A percentile compares a stretch with the other conserved stretches of the same genome.
These are phyloP conservation scores for Fibroporia radiculosa DNA, from an alignment of 768 basidiomycete genomes.

Conservation along the genomic window DNA sequence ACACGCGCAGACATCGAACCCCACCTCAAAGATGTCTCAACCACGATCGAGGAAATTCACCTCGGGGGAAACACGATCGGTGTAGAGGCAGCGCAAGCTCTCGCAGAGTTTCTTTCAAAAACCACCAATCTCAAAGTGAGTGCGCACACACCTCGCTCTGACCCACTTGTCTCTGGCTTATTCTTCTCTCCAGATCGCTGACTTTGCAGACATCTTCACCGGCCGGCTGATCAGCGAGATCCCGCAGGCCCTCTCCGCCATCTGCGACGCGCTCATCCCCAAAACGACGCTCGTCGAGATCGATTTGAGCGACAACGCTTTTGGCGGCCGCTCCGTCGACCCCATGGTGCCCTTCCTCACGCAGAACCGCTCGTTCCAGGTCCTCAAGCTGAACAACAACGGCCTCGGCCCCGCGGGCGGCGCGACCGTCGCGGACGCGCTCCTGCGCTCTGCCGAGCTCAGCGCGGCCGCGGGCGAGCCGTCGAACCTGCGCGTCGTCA, in stretches of 20 bases:
- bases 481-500: slow-evolving; percentile 70
- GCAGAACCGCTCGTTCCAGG: slow-evolving; percentile 71
- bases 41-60: slow-evolving; percentile 76
- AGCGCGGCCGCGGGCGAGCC: slow-evolving; percentile 57
- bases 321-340: slow-evolving; percentile 90
- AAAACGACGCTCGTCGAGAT: slow-evolving; percentile 80
- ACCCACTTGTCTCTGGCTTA: not conserved
- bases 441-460: slow-evolving; percentile 65
- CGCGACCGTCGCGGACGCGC: slow-evolving; percentile 73
- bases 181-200: slow-evolving; percentile 72
- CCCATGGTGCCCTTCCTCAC: slow-evolving; percentile 88
- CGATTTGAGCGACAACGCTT: slow-evolving; percentile 93
- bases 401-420: slow-evolving; percentile 92
- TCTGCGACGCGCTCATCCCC: slow-evolving; percentile 81
- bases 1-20: slow-evolving; percentile 69
- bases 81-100: slow-evolving; percentile 78
- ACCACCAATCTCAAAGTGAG: slow-evolving; percentile 65
- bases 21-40: slow-evolving; percentile 60
- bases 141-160: not conserved
- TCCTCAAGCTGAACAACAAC: slow-evolving; percentile 93
- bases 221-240: slow-evolving; percentile 95
- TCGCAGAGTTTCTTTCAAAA: slow-evolving; percentile 71
- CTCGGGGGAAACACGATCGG: slow-evolving; percentile 94
- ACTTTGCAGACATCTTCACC: slow-evolving; percentile 97
- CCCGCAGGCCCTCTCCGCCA: slow-evolving; percentile 77